Evolutionary conservation across 805 yeast species (phyloP), one percentile per base, ranked within the genome.

Genomic region (Saccharomycopsis fodiens): DNA sequence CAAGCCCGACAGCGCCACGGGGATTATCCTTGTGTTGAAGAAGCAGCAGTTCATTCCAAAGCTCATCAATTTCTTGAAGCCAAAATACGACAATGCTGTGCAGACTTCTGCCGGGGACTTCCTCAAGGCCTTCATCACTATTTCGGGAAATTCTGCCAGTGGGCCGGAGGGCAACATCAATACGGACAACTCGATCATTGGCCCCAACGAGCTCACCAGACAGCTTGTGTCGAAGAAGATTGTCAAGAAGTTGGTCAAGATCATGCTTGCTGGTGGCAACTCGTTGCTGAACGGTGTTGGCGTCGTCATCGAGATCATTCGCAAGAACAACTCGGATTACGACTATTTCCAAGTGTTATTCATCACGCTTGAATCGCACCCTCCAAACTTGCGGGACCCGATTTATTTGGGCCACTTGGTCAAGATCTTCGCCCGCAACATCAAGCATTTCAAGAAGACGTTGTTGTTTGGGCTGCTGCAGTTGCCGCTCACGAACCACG

Each of bases 71-170:
- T 80, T 78, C 51, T 68, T 93, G 54, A 79, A 78, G 23, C 88
- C 95, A 1, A 73, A 74, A 5, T 68, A 75, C 23, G 51, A 44
- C 34, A 69, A 81, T 7, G 74, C 89, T 6, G 79, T 79, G 40
- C 97, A 93, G 61, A 80, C 93, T 15, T 95, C 97, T 0, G 94
- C 95, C 1, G 94, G 96, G 19, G 98, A 93, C 59, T 93, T 93
- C 59, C 68, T 93, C 44, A 93, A 93, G 60, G 97, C 97, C 0
- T 79, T 93, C 57, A 84, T 93, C 30, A 83, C 97, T 2, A 85
- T 93, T 27, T 86, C 96, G 36, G 96, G 97, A 5, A 93, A 91
- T 58, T 88, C 85, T 5, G 85, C 88, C 40, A 87, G 88, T 48
- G 89, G 85, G 50, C 85, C 87, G 36, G 79, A 82, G 42, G 82